phyloP scores from a whole-genome alignment of 1,139 yeast genomes.

The Candida tropicalis region DNA sequence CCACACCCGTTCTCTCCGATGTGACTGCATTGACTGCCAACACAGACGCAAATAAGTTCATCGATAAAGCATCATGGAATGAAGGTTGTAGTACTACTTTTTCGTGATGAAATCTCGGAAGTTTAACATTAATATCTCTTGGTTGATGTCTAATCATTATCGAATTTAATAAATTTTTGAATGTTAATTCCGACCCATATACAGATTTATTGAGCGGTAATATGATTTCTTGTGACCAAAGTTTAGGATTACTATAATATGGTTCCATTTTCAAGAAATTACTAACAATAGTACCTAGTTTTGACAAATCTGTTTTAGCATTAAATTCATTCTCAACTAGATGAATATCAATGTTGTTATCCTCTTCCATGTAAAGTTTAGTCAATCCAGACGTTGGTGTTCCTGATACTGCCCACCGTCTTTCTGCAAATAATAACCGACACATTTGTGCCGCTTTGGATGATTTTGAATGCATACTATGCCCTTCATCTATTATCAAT shows the following conservation, averaged over 20 bases:
- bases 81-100: conserved; percentile 64
- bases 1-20: conserved; percentile 65
- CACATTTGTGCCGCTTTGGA: conserved; percentile 55
- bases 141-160: conserved; percentile 59
- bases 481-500: conserved; percentile 75
- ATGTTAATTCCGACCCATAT: conserved; percentile 43
- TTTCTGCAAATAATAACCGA: conserved; percentile 51
- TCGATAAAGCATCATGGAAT: conserved; percentile 58
- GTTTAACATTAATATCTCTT: conserved; percentile 54
- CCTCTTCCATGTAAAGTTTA: conserved; percentile 56
- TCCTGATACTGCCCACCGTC: conserved; percentile 76
- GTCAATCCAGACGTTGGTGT: conserved; percentile 76
- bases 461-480: conserved; percentile 55
- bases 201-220: conserved; percentile 46
- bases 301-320: conserved; percentile 51
- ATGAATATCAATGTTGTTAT: conserved; percentile 28
- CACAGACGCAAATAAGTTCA: conserved; percentile 66
- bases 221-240: conserved; percentile 51
- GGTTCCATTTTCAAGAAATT: conserved; percentile 64
- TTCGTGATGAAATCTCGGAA: conserved; percentile 62
- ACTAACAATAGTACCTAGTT: conserved; percentile 53
- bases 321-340: conserved; percentile 37
- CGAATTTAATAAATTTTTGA: conserved; percentile 44
- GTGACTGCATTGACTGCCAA: conserved; percentile 74
- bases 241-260: conserved; percentile 47